A percentile compares a stretch with the other conserved stretches of the same genome.
phyloP scores from a whole-genome alignment of 2,329 filamentous ascomycete genomes.

The Hypoxylon sp. region DNA sequence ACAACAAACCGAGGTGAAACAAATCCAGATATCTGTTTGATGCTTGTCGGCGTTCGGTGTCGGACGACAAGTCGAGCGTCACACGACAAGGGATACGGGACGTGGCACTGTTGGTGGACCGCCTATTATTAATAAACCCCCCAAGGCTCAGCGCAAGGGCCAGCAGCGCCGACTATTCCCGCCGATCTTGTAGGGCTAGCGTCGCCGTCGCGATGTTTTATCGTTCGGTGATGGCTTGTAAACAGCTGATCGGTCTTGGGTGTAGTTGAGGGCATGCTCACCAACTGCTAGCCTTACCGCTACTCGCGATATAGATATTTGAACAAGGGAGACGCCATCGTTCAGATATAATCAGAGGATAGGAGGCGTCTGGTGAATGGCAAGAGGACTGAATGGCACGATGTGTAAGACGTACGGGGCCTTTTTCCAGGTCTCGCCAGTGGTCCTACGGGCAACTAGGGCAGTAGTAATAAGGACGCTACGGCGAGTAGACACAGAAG shows the following conservation, averaged over 20 bases:
- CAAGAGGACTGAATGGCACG: conserved; percentile 25
- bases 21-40: neutral
- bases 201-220: conserved; percentile 18
- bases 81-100: conserved; percentile 15
- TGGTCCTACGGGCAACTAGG: no score
- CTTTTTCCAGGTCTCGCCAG: conserved; percentile 3
- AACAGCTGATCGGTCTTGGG: neutral
- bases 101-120: conserved; percentile 15
- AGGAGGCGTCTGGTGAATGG: conserved; percentile 3
- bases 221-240: conserved; percentile 1
- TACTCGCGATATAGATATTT: no score
- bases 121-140: conserved; percentile 32
- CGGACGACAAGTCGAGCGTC: no score
- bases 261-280: neutral
- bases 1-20: no score
- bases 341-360: no score
- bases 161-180: conserved; percentile 19
- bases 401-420: conserved; percentile 27
- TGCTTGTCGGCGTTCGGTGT: no score
- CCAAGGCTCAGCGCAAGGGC: conserved; percentile 27
- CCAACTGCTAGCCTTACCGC: neutral
- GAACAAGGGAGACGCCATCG: no score
- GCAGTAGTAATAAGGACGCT: no score
- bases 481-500: neutral
- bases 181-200: conserved; percentile 19